Base-by-base conservation (phyloP, 2,329 filamentous ascomycete genomes). In the Scytalidium sp. region DNA sequence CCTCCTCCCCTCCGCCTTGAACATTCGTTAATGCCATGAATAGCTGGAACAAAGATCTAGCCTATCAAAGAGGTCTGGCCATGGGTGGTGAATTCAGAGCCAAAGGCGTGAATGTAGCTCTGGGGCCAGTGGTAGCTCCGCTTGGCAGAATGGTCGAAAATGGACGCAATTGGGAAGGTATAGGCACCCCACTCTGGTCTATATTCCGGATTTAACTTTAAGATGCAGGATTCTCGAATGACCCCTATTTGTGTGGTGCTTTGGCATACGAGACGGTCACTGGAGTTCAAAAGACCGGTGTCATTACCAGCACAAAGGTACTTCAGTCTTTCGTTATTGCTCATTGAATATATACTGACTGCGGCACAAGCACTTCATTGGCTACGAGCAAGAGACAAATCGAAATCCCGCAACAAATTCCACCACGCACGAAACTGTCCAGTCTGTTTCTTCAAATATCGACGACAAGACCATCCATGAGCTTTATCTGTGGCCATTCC, bases 401-500 rank as follows among this genome's bases (percentile, higher is more conserved):
- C 49, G 59, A 46, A 58, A 58, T 23, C 76, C 84, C 59, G 19
- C 45, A 13, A 49, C 46, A 43, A 41, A 39, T 32, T 29, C 17
- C 3, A 23, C 21, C n/a, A 22, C 42, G 15, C 46, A 50, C 13
- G 46, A 39, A n/a, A 27, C 25, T 29, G 25, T 65, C 84, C 55
- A 81, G 86, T 64, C 75, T 2, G 72, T 93, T 15, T 90, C 84
- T 3, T 82, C 84, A 51, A 93, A 94, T 62, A 82, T 94, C 25
- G 87, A 90, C 52, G 87, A 90, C 60, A 75, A 85, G 19, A 84
- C 85, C 0, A 63, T 89, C 58, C 87, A 90, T 60, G 87, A 90
- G 66, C 70, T 95, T 1, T 95, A 95, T 60, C 76, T 85, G 0
- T 95, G 90, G 89, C 90, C 90, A 0, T 95, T 95, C 65, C 87